These are phyloP conservation scores for Botryosphaeria dothidea DNA, from an alignment of 2,329 filamentous ascomycete genomes.

Conservation along the genomic window DNA sequence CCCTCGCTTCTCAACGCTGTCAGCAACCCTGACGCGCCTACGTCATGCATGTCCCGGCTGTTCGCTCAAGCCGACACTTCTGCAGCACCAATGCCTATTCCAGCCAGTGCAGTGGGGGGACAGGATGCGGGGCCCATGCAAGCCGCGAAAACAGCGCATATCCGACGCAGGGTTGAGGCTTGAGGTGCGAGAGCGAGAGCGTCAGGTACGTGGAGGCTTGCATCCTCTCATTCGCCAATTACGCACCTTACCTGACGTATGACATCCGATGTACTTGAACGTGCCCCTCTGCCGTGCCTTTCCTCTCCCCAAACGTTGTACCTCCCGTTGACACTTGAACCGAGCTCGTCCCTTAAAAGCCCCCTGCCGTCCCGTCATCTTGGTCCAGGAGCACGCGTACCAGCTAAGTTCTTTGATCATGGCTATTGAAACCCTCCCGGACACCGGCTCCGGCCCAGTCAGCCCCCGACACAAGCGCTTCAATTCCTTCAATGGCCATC, in stretches of 20 bases:
- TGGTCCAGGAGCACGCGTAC: background rate
- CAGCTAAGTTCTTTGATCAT: background rate
- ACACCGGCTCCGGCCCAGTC: background rate
- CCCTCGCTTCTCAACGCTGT: background rate
- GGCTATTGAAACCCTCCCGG: conserved; percentile 2
- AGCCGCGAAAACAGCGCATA: conserved; percentile 6
- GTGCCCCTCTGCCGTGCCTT: background rate
- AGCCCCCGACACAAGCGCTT: background rate
- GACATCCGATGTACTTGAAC: conserved; percentile 4
- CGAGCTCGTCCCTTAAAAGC: background rate
- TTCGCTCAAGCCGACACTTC: background rate
- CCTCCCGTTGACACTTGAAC: background rate
- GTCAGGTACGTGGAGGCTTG: conserved; percentile 2
- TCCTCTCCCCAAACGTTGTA: background rate
- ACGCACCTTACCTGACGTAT: conserved; percentile 10
- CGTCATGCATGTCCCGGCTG: background rate
- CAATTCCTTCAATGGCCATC: conserved; percentile 17
- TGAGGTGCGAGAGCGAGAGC: background rate
- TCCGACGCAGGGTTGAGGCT: background rate
- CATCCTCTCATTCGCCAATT: background rate
- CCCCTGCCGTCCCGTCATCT: background rate
- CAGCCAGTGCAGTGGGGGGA: background rate
- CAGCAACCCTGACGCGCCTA: background rate
- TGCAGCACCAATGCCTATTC: background rate
- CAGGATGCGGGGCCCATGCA: conserved; percentile 16